Percentiles rank a stretch among this genome's conserved stretches.
These are phyloP conservation scores for Filobasidium uniguttulatum DNA, from an alignment of 1,284 basidiomycete species.

Conservation along the genomic window DNA sequence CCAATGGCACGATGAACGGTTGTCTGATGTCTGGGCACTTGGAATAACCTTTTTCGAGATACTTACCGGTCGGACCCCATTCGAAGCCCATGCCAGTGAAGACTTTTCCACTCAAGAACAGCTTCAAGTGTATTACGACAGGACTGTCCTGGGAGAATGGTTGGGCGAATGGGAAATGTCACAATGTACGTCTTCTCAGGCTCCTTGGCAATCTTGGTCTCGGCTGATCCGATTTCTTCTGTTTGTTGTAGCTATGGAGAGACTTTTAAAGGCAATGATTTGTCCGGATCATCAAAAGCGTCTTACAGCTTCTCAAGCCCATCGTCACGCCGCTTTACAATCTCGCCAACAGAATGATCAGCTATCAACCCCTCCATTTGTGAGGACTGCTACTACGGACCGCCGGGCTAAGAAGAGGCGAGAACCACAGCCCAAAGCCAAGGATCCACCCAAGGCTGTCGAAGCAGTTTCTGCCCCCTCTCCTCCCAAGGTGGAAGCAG, in stretches of 20 bases:
- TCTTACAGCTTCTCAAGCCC: slow-evolving; percentile 27
- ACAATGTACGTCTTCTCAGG: slow-evolving; percentile 29
- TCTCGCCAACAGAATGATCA: slow-evolving; percentile 18
- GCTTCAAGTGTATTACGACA: slow-evolving; percentile 65
- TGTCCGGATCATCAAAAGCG: slow-evolving; percentile 27
- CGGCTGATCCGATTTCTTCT: slow-evolving; percentile 1
- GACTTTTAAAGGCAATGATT: slow-evolving; percentile 30
- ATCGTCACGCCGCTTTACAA: slow-evolving; percentile 28
- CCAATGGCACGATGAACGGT: slow-evolving; percentile 74
- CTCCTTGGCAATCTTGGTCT: not conserved
- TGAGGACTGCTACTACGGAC: slow-evolving; percentile 22
- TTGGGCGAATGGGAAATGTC: slow-evolving; percentile 62
- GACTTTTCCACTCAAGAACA: slow-evolving; percentile 65
- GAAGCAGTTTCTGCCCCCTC: too few relatives aligned
- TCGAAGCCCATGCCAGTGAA: slow-evolving; percentile 68
- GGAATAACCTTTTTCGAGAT: slow-evolving; percentile 88
- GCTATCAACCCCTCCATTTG: slow-evolving; percentile 32
- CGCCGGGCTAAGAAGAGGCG: not conserved
- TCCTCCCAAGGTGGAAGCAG: too few relatives aligned
- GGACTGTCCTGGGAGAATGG: slow-evolving; percentile 69
- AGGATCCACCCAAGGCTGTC: too few relatives aligned
- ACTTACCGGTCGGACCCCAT: slow-evolving; percentile 75
- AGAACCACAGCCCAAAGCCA: not conserved
- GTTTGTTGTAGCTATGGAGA: slow-evolving; percentile 20
- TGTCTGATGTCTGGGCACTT: slow-evolving; percentile 83